Evolutionary conservation across 2,329 filamentous ascomycete species (phyloP).

Genomic region (Exophiala lecanii-corni): DNA sequence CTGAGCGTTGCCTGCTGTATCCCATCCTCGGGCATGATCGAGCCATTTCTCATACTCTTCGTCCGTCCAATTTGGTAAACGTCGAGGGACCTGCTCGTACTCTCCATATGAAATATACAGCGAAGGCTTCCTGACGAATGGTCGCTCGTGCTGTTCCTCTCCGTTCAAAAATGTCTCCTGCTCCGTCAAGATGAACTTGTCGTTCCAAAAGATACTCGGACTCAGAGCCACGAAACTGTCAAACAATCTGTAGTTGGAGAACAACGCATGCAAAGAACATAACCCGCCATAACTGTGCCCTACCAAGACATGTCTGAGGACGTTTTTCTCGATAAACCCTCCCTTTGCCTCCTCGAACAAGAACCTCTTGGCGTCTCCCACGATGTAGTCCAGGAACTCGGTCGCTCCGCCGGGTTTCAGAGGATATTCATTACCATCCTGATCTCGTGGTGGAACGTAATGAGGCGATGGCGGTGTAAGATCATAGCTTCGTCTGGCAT

Average conservation of each 20-base stretch:
- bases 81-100: conserved; percentile 31
- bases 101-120: conserved; percentile 32
- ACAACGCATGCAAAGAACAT: conserved; percentile 44
- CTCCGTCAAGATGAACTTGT: conserved; percentile 37
- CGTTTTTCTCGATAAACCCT: conserved; percentile 31
- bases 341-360: conserved; percentile 24
- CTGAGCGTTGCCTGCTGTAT: conserved; percentile 29
- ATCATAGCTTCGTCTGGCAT: conserved; percentile 23
- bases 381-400: conserved; percentile 42
- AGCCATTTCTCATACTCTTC: conserved; percentile 31
- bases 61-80: conserved; percentile 28
- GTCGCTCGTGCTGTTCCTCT: neutral
- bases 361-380: conserved; percentile 35
- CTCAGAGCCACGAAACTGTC: conserved; percentile 44
- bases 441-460: conserved; percentile 25
- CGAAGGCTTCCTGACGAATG: conserved; percentile 10
- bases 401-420: conserved; percentile 41
- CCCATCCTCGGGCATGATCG: conserved; percentile 15
- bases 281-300: conserved; percentile 50
- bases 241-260: conserved; percentile 39
- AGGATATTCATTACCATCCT: conserved; percentile 25
- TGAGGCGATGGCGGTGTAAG: conserved; percentile 24
- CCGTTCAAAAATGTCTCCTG: conserved; percentile 28
- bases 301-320: conserved; percentile 41
- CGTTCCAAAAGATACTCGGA: conserved; percentile 47